Percentiles rank a stretch among this genome's conserved stretches.
Conservation (phyloP, 2,329 filamentous ascomycete genomes). For the Microdochium trichocladiopsis region DNA sequence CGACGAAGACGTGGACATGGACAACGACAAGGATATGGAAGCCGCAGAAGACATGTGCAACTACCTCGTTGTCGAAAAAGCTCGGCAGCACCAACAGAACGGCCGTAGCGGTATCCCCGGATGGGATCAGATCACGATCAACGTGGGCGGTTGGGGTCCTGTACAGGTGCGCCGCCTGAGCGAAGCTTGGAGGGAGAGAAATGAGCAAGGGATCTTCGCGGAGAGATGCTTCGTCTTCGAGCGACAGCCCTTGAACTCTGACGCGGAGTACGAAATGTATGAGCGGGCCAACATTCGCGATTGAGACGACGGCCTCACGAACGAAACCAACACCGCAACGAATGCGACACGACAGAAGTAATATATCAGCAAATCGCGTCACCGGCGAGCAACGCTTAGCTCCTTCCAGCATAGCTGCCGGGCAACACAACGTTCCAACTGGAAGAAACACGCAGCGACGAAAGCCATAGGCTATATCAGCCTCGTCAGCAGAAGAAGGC, state of each 20-base stretch:
- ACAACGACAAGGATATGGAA: not conserved
- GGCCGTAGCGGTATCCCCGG: slow-evolving; percentile 7
- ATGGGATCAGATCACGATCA: slow-evolving; percentile 36
- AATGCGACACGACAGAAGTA: no score
- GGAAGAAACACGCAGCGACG: no score
- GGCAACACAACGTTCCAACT: no score
- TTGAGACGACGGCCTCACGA: not conserved
- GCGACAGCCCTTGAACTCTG: slow-evolving; percentile 2
- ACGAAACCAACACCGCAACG: not conserved
- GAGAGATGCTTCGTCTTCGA: slow-evolving; percentile 39
- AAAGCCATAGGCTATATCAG: no score
- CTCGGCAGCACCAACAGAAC: slow-evolving; percentile 8
- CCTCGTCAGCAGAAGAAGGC: no score
- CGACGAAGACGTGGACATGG: slow-evolving; percentile 10
- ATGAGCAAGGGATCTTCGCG: slow-evolving; percentile 34
- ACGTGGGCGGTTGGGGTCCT: slow-evolving; percentile 39
- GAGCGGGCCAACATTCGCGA: not conserved
- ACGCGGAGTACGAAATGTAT: not conserved
- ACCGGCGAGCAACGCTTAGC: no score
- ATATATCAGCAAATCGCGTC: no score
- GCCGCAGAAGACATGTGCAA: slow-evolving; percentile 20
- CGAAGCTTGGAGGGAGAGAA: slow-evolving; percentile 30
- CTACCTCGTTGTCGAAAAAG: slow-evolving; percentile 23
- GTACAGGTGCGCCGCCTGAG: slow-evolving; percentile 35
- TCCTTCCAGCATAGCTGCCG: no score